phyloP scores from a whole-genome alignment of 139 green algal species.

The Chlorella sp. region DNA sequence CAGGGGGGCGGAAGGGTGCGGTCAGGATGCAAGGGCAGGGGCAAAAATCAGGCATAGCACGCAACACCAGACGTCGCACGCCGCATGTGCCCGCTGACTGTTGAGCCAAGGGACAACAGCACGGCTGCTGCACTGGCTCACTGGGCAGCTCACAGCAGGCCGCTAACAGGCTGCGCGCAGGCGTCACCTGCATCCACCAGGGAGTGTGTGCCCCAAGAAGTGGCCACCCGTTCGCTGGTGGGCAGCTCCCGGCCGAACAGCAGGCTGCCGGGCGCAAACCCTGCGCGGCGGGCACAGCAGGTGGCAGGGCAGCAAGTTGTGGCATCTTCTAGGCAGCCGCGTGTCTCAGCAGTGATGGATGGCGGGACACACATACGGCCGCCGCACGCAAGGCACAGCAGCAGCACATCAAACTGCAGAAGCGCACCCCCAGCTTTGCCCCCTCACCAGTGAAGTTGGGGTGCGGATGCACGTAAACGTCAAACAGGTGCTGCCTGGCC shows the following conservation, averaged over 20 bases:
- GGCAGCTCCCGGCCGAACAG: slow-evolving; percentile 4
- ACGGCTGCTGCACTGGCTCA: not conserved
- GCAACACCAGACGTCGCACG: not conserved
- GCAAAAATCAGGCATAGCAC: not conserved
- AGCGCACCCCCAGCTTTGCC: not conserved
- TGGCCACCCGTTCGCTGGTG: slow-evolving; percentile 2
- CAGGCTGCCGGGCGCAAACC: slow-evolving; percentile 7
- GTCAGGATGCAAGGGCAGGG: not conserved
- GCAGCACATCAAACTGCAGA: too few species aligned
- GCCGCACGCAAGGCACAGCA: too few species aligned
- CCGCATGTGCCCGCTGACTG: not conserved
- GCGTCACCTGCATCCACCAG: slow-evolving; percentile 36
- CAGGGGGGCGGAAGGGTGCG: not conserved
- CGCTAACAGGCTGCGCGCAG: not conserved
- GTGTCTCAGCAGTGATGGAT: too few species aligned
- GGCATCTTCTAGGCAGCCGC: not conserved
- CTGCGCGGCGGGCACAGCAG: not conserved
- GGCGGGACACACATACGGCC: too few species aligned
- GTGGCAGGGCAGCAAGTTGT: not conserved
- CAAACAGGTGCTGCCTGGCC: slow-evolving; percentile 36
- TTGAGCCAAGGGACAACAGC: not conserved
- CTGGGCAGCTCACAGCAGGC: not conserved
- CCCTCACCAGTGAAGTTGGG: slow-evolving; percentile 20
- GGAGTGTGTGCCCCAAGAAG: slow-evolving; percentile 27
- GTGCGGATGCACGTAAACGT: slow-evolving; percentile 35